A percentile compares a stretch with the other conserved stretches of the same genome.
Conservation (phyloP, 345 rosid genomes). For the Hypericum androsaemum region DNA sequence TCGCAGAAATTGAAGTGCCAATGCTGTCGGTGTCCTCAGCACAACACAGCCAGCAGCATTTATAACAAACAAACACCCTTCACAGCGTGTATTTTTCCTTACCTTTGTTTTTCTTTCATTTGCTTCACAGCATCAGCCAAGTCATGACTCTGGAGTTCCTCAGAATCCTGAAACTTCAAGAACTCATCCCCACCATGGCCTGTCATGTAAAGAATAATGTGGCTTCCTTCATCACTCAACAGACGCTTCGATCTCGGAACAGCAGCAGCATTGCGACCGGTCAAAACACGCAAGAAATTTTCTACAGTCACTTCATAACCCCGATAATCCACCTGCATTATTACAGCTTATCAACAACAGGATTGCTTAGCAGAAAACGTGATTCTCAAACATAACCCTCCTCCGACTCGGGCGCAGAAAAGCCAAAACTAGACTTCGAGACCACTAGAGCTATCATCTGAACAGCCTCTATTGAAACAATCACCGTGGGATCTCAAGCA, state of each 20-base stretch:
- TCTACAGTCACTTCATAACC: conserved; percentile 97
- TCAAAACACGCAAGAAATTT: conserved; percentile 80
- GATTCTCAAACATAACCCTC: neutral
- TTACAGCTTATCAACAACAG: conserved; percentile 24
- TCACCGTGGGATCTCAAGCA: no score
- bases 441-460: no score
- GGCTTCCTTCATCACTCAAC: conserved; percentile 97
- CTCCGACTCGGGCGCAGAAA: neutral
- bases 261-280: conserved; percentile 82
- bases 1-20: no score
- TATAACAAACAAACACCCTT: no score
- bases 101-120: conserved; percentile 97
- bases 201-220: conserved; percentile 93
- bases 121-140: conserved; percentile 98
- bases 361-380: neutral
- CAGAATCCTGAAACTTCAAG: conserved; percentile 91
- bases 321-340: conserved; percentile 84
- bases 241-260: conserved; percentile 99
- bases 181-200: conserved; percentile 99
- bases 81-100: neutral
- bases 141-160: conserved; percentile 98
- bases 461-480: no score
- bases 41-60: no score
- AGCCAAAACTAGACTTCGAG: no score
- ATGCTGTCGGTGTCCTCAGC: no score